Evolutionary conservation across 257 asterid genomes (phyloP).

Genomic region (Solanum appendiculatum): DNA sequence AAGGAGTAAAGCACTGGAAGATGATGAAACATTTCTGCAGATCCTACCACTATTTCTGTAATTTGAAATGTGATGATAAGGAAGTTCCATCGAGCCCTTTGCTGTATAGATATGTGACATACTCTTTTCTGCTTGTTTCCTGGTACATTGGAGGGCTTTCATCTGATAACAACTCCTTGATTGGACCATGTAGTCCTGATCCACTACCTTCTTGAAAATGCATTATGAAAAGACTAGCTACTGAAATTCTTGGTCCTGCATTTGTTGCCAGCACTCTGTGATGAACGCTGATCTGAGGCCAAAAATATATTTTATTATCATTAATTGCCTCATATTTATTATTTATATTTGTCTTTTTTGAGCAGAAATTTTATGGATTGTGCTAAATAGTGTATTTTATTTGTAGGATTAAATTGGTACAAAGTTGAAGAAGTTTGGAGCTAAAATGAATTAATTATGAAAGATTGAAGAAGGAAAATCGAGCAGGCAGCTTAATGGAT

Average conservation of each 20-base stretch:
- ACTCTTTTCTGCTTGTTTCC: constrained; percentile 36
- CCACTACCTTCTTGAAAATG: background rate
- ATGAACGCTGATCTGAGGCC: no score
- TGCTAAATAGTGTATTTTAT: no score
- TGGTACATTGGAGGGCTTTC: constrained; percentile 30
- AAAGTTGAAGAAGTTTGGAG: no score
- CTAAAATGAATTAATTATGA: no score
- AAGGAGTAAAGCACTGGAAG: background rate
- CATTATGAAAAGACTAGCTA: constrained; percentile 18
- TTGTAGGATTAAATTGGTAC: no score
- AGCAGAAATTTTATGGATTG: no score
- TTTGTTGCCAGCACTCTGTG: constrained; percentile 22
- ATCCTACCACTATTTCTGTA: background rate
- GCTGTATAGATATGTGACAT: constrained; percentile 21
- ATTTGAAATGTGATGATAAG: constrained; percentile 22
- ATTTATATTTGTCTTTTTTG: no score
- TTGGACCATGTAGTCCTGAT: constrained; percentile 16
- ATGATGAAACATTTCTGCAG: background rate
- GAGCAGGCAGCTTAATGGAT: no score
- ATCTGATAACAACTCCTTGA: constrained; percentile 17
- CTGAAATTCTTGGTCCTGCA: constrained; percentile 27
- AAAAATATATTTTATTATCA: no score
- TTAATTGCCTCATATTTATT: no score
- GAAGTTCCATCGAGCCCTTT: constrained; percentile 35
- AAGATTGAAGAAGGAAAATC: no score